Evolutionary conservation across 768 basidiomycete species (phyloP).

Genomic region (Tylopilus vinaceipallidus): DNA sequence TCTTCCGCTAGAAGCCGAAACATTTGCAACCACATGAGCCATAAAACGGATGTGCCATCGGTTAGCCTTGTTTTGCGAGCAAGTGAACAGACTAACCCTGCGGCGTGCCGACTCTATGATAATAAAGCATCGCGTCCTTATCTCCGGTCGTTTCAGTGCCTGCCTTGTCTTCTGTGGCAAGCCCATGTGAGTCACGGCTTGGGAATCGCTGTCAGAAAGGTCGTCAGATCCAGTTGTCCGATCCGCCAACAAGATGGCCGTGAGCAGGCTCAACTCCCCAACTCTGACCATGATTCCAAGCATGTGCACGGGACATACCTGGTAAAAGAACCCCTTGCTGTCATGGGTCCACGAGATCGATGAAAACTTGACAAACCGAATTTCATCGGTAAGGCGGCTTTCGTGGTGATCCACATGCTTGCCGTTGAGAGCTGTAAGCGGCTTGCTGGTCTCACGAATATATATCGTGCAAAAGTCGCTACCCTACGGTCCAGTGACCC

Average conservation of each 20-base stretch:
- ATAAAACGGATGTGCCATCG: conserved; percentile 3
- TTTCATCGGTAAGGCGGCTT: conserved; percentile 57
- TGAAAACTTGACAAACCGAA: conserved; percentile 78
- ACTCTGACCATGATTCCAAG: not conserved
- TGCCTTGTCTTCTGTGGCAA: conserved; percentile 46
- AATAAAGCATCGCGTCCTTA: conserved; percentile 70
- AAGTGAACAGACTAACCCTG: conserved; percentile 48
- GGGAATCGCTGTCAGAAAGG: conserved; percentile 51
- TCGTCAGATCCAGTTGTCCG: conserved; percentile 1
- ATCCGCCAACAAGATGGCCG: not conserved
- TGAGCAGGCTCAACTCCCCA: not conserved
- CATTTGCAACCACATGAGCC: not conserved
- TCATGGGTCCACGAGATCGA: conserved; percentile 72
- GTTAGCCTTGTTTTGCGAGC: not conserved
- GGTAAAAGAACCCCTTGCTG: conserved; percentile 84
- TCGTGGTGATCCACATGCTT: conserved; percentile 43
- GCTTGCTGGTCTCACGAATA: conserved; percentile 58
- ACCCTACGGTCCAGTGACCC: conserved; percentile 43
- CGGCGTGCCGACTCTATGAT: conserved; percentile 68
- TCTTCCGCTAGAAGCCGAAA: conserved; percentile 53
- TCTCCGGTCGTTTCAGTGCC: conserved; percentile 62
- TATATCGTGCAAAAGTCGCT: conserved; percentile 73
- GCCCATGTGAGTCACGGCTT: conserved; percentile 43
- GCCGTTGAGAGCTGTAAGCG: conserved; percentile 45
- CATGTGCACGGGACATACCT: conserved; percentile 35